Percentiles rank a stretch among this genome's conserved stretches.
Conservation (phyloP, 2,329 filamentous ascomycete genomes). For the Exophiala phaeomuriformis region DNA sequence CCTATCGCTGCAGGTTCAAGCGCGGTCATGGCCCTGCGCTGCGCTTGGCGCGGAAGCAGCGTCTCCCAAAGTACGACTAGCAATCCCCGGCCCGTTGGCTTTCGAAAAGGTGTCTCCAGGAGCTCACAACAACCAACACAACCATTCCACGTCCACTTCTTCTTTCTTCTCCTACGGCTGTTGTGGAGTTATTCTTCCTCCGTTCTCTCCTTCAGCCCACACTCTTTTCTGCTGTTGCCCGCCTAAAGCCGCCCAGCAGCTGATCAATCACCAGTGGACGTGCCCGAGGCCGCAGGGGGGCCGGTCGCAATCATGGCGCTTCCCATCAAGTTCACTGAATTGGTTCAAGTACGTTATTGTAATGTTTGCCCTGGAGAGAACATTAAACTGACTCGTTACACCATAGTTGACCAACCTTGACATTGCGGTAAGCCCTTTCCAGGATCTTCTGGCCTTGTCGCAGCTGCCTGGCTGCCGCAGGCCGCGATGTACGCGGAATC, state of each 20-base stretch:
- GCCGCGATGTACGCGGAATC: conserved; percentile 6
- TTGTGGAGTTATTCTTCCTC: conserved; percentile 12
- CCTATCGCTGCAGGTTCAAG: not conserved
- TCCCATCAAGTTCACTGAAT: conserved; percentile 89
- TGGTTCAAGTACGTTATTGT: conserved; percentile 58
- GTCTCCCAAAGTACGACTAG: conserved; percentile 2
- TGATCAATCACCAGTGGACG: conserved; percentile 11
- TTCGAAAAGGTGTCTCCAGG: conserved; percentile 22
- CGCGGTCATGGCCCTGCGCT: not conserved
- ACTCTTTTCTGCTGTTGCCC: conserved; percentile 15
- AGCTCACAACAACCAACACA: conserved; percentile 20
- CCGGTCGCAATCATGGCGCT: conserved; percentile 49
- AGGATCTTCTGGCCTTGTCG: conserved; percentile 3
- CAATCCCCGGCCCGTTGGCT: conserved; percentile 7
- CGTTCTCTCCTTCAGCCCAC: conserved; percentile 14
- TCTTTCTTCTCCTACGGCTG: conserved; percentile 6
- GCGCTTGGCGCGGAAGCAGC: conserved; percentile 8
- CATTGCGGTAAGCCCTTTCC: conserved; percentile 45
- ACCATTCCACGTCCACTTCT: conserved; percentile 5
- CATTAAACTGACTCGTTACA: conserved; percentile 32
- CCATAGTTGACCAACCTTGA: conserved; percentile 47
- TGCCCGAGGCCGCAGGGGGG: conserved; percentile 27
- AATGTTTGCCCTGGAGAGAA: not conserved
- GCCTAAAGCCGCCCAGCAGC: conserved; percentile 6
- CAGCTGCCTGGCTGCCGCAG: conserved; percentile 23